A percentile compares a stretch with the other conserved stretches of the same genome.
phyloP scores from a whole-genome alignment of 2,329 filamentous ascomycete species.

The Chaetoscypha palmicola region DNA sequence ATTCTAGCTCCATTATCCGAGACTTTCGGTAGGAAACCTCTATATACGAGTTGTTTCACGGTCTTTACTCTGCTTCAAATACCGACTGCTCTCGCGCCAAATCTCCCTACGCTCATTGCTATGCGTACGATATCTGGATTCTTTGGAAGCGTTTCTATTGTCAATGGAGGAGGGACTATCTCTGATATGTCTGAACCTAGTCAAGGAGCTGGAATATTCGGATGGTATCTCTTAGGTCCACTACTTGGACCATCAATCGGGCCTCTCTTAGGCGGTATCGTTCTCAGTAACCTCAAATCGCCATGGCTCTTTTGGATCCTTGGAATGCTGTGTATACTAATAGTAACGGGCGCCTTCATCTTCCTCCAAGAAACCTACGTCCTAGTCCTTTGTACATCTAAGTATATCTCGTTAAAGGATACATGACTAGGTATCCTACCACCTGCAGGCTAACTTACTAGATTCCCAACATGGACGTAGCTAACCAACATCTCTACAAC shows the following conservation, averaged over 20 bases:
- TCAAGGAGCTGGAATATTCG: constrained; percentile 26
- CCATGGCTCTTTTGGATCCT: constrained; percentile 38
- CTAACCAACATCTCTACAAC: too few relatives aligned
- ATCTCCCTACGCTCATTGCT: constrained; percentile 36
- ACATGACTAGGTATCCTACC: too few relatives aligned
- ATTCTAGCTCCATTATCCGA: constrained; percentile 19
- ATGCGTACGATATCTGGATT: constrained; percentile 44
- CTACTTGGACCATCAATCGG: constrained; percentile 30
- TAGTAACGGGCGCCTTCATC: constrained; percentile 32
- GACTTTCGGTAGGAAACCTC: constrained; percentile 19
- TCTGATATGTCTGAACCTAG: constrained; percentile 34
- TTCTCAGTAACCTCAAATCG: constrained; percentile 44
- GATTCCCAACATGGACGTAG: too few relatives aligned
- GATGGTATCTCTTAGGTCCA: constrained; percentile 24
- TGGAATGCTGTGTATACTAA: constrained; percentile 37
- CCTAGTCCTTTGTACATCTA: too few relatives aligned
- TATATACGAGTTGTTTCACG: constrained; percentile 35
- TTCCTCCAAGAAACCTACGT: constrained; percentile 43
- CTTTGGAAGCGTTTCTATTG: constrained; percentile 40
- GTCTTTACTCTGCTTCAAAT: constrained; percentile 40
- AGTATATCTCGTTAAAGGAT: too few relatives aligned
- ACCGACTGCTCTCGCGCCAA: constrained; percentile 54
- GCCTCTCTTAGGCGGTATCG: constrained; percentile 24
- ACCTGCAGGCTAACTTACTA: too few relatives aligned
- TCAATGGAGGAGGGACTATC: constrained; percentile 37